Conservation (phyloP, 306 rosid genomes). For the Medicago arabica region DNA sequence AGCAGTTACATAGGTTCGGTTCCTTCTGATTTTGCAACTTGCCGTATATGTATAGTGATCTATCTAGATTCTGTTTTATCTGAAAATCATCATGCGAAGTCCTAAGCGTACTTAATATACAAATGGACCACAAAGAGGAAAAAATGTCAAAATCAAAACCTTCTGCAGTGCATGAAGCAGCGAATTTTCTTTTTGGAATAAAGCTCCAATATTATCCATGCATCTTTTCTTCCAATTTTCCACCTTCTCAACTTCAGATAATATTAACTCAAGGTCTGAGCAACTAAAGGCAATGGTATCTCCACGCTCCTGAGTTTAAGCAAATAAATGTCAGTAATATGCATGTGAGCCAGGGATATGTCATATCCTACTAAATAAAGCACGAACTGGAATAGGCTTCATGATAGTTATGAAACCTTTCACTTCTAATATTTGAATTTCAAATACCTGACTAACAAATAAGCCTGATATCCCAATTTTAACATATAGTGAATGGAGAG, state of each 20-base stretch:
- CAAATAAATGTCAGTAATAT: constrained; percentile 33
- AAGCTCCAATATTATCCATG: constrained; percentile 48
- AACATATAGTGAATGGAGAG: constrained; percentile 17
- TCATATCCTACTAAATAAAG: constrained; percentile 25
- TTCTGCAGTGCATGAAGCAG: constrained; percentile 64
- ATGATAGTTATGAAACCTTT: constrained; percentile 29
- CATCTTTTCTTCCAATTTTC: constrained; percentile 83
- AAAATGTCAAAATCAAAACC: constrained; percentile 56
- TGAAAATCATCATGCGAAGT: constrained; percentile 48
- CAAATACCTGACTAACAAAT: constrained; percentile 3
- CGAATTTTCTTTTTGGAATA: constrained; percentile 56
- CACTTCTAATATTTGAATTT: constrained; percentile 23
- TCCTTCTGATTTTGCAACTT: constrained; percentile 49
- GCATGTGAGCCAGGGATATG: constrained; percentile 36
- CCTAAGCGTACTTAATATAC: constrained; percentile 22
- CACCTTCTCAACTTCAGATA: constrained; percentile 82
- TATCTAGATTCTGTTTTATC: constrained; percentile 67
- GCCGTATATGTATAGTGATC: constrained; percentile 64
- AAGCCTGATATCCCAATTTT: constrained; percentile 8
- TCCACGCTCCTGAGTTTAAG: constrained; percentile 72
- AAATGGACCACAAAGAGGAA: constrained; percentile 23
- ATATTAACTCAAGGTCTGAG: constrained; percentile 66
- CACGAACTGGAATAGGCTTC: constrained; percentile 25
- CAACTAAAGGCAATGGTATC: constrained; percentile 68
- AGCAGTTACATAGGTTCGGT: constrained; percentile 52